Conservation (phyloP, 345 rosid species). For the Schrenkiella parvula region DNA sequence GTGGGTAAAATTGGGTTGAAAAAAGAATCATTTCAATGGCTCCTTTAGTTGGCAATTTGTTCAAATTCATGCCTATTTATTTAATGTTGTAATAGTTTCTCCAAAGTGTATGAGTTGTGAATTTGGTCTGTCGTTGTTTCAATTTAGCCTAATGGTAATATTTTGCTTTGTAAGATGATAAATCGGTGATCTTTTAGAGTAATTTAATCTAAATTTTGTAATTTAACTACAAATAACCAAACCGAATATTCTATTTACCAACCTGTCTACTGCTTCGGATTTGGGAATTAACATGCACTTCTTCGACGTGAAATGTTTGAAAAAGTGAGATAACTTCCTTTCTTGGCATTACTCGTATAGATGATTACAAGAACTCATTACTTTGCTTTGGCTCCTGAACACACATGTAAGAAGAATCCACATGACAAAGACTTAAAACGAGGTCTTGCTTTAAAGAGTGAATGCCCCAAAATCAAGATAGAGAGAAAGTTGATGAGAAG, state of each 20-base stretch:
- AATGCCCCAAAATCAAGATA: neutral
- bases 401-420: neutral
- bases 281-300: slow-evolving; percentile 60
- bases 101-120: too few relatives aligned
- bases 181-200: too few relatives aligned
- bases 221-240: neutral
- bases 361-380: slow-evolving; percentile 53
- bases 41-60: too few relatives aligned
- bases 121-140: too few relatives aligned
- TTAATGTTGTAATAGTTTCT: too few relatives aligned
- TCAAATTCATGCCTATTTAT: too few relatives aligned
- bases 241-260: neutral
- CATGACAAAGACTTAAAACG: neutral
- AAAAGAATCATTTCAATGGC: too few relatives aligned
- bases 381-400: slow-evolving; percentile 78
- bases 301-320: slow-evolving; percentile 43
- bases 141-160: too few relatives aligned
- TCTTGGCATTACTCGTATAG: slow-evolving; percentile 41
- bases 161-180: too few relatives aligned
- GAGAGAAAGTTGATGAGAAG: slow-evolving; percentile 38
- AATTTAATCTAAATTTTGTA: neutral
- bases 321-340: slow-evolving; percentile 39
- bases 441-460: neutral
- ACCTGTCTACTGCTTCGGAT: slow-evolving; percentile 90
- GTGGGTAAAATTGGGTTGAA: too few relatives aligned